A percentile compares a stretch with the other conserved stretches of the same genome.
phyloP scores from a whole-genome alignment of 2,329 filamentous ascomycete genomes.

The Fusarium fujikuroi region DNA sequence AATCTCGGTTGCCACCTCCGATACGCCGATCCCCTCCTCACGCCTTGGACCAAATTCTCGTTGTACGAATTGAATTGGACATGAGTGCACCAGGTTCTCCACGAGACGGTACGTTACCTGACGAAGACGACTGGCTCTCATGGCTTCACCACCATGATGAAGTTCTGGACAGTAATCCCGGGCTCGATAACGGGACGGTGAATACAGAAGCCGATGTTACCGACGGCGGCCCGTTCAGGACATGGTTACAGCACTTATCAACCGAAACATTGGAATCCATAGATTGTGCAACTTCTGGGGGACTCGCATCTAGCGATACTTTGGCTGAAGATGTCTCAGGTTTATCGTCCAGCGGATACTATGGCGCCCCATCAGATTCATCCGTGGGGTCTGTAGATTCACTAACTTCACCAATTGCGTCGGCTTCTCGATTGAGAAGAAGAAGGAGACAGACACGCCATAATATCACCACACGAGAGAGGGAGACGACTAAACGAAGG shows the following conservation, averaged over 20 bases:
- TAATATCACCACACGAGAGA: fast-evolving
- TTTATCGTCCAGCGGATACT: neutral
- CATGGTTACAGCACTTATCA: neutral
- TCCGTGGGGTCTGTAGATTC: neutral
- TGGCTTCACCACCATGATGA: neutral
- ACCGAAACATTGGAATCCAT: neutral
- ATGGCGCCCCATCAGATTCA: neutral
- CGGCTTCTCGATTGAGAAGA: neutral
- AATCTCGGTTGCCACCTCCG: neutral
- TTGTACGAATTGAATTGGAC: fast-evolving
- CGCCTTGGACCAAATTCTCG: neutral
- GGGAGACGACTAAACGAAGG: neutral
- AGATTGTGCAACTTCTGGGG: neutral
- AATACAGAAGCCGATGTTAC: neutral
- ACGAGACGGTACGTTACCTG: fast-evolving
- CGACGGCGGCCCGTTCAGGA: neutral
- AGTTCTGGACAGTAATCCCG: fast-evolving
- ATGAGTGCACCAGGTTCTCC: neutral
- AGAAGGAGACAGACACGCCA: neutral
- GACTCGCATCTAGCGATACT: fast-evolving
- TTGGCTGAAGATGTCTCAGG: neutral
- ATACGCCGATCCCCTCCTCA: neutral
- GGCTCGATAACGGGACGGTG: neutral
- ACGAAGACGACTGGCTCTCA: neutral
- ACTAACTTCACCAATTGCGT: neutral